A percentile compares a stretch with the other conserved stretches of the same genome.
Evolutionary conservation across 345 rosid species (phyloP).

Genomic region (Clausena lansium): DNA sequence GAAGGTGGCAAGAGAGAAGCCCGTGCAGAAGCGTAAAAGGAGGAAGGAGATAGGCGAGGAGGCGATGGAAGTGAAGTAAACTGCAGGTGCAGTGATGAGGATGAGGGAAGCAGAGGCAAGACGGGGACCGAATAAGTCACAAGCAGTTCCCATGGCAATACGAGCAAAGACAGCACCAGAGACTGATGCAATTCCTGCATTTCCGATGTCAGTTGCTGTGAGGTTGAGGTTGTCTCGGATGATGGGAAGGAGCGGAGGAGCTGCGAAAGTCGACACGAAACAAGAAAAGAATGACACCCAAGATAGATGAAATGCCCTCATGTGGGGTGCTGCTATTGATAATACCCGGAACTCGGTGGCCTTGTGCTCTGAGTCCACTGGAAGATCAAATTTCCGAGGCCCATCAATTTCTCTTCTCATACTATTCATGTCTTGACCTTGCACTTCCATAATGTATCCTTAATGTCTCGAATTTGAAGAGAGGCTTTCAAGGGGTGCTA

Average conservation of each 20-base stretch:
- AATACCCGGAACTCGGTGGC: constrained; percentile 66
- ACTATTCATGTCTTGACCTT: background rate
- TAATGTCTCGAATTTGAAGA: background rate
- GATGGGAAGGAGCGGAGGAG: constrained; percentile 84
- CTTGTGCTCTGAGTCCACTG: constrained; percentile 81
- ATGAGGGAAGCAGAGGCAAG: constrained; percentile 81
- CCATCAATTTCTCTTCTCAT: constrained; percentile 3
- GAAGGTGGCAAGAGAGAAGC: constrained; percentile 79
- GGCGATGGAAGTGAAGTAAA: constrained; percentile 58
- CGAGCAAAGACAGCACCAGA: constrained; percentile 88
- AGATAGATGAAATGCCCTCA: constrained; percentile 84
- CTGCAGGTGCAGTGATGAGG: constrained; percentile 83
- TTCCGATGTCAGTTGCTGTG: constrained; percentile 82
- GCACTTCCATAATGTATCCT: constrained; percentile 18
- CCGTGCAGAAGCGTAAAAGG: constrained; percentile 64
- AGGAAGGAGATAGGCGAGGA: constrained; percentile 70
- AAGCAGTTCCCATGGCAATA: constrained; percentile 75
- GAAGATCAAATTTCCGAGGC: constrained; percentile 51
- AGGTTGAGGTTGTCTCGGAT: constrained; percentile 81
- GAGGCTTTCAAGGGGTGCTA: background rate
- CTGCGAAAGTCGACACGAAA: constrained; percentile 84
- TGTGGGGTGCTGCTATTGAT: constrained; percentile 75
- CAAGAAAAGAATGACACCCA: constrained; percentile 87
- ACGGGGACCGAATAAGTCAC: constrained; percentile 87
- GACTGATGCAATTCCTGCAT: constrained; percentile 89